Base-by-base conservation (phyloP, 805 yeast genomes). In the Yamadazyma sp. region DNA sequence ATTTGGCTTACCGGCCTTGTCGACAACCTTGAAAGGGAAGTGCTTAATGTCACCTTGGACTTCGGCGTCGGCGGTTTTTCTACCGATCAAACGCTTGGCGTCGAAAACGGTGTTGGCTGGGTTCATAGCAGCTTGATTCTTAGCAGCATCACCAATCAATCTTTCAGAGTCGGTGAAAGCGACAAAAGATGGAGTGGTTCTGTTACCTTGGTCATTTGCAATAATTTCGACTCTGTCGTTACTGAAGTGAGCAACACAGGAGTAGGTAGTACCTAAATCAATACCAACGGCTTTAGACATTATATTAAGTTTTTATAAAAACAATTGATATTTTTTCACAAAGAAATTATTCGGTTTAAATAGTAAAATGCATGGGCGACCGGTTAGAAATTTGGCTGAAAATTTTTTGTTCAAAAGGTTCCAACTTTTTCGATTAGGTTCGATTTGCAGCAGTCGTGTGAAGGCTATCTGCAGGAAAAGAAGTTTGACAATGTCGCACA, bases 121-220 rank as follows among this genome's bases (percentile, higher is more conserved):
- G 76, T 89, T 89, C 72, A 89, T 80, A 45, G 96, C 95, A 51
- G 96, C 96, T 74, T 89, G 97, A 71, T 89, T 89, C 83, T 89
- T 89, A 53, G 97, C 97, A 55, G 96, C 95, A 67, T 88, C 96
- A 73, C 96, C 96, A 59, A 88, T 86, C 59, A 88, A 76, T 73
- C 96, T 82, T 76, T 89, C 97, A 42, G 85, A 77, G 54, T 87
- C 95, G 39, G 95, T 87, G 77, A 89, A 89, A 32, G 96, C 96
- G 46, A 90, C 97, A 65, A 84, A 90, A 24, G 96, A 90, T 44
- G 97, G 96, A 40, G 97, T 90, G 44, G 91, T 89, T 78, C 97
- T 87, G 80, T 89, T 90, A 82, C 97, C 97, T 77, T 90, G 97
- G 70, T 90, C 97, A 66, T 90, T 90, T 56, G 97, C 96, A 65